Conservation (phyloP, 2,329 filamentous ascomycete genomes). For the Fusarium ambrosium region DNA sequence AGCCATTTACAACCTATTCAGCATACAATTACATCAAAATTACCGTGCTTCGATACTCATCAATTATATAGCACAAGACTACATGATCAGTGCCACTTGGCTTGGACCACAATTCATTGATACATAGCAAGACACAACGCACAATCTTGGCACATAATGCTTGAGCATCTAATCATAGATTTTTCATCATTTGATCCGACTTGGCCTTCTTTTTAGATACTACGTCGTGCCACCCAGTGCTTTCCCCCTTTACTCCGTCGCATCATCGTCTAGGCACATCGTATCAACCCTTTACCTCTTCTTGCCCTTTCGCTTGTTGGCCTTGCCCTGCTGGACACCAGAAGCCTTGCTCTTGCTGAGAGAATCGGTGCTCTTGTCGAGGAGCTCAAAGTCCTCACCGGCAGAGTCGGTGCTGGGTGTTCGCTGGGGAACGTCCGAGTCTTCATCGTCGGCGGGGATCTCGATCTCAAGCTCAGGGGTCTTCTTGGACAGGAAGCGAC, state of each 20-base stretch:
- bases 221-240: slow-evolving; percentile 1
- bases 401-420: slow-evolving; percentile 70
- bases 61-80: background rate
- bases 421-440: slow-evolving; percentile 64
- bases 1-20: background rate
- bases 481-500: slow-evolving; percentile 62
- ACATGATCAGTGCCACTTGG: background rate
- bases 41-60: background rate
- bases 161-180: background rate
- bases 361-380: slow-evolving; percentile 72
- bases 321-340: slow-evolving; percentile 61
- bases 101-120: background rate
- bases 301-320: slow-evolving; percentile 67
- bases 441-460: slow-evolving; percentile 56
- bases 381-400: slow-evolving; percentile 72
- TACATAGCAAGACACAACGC: background rate
- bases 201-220: slow-evolving; percentile 14
- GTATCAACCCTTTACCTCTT: slow-evolving; percentile 59
- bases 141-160: background rate
- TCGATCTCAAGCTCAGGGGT: slow-evolving; percentile 53
- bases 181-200: slow-evolving; percentile 6
- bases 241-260: slow-evolving; percentile 12
- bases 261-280: slow-evolving; percentile 5
- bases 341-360: slow-evolving; percentile 65
- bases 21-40: background rate